Conservation (phyloP, 108 stramenopile genomes). For the Licmophora abbreviata region DNA sequence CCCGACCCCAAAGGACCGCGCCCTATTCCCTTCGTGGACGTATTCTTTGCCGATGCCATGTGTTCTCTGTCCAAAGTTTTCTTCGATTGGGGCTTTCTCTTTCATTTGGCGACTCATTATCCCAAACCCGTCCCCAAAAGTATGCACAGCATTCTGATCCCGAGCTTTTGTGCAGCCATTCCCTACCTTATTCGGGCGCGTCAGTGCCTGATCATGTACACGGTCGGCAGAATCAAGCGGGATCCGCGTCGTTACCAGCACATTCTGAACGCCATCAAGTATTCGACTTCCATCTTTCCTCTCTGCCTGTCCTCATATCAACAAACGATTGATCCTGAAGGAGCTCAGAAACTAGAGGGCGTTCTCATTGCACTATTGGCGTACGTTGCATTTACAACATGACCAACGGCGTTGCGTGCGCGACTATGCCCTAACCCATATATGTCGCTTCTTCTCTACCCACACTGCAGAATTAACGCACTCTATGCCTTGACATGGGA, state of each 20-base stretch:
- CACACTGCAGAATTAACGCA: slow-evolving; percentile 42
- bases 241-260: slow-evolving; percentile 70
- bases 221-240: slow-evolving; percentile 50
- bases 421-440: neutral
- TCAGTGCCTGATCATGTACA: slow-evolving; percentile 76
- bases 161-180: slow-evolving; percentile 53
- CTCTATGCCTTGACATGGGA: slow-evolving; percentile 72
- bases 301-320: slow-evolving; percentile 69
- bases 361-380: slow-evolving; percentile 49
- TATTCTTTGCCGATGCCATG: slow-evolving; percentile 84
- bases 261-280: slow-evolving; percentile 77
- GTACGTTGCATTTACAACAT: slow-evolving; percentile 15
- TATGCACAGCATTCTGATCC: slow-evolving; percentile 64
- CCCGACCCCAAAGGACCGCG: slow-evolving; percentile 18
- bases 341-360: slow-evolving; percentile 34
- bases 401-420: neutral
- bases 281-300: slow-evolving; percentile 69
- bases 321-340: slow-evolving; percentile 36
- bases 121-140: slow-evolving; percentile 60
- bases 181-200: slow-evolving; percentile 79
- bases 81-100: slow-evolving; percentile 86
- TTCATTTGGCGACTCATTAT: slow-evolving; percentile 72
- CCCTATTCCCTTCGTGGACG: slow-evolving; percentile 78
- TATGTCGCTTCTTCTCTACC: no score
- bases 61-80: slow-evolving; percentile 76